A percentile compares a stretch with the other conserved stretches of the same genome.
Conservation (phyloP, 2,329 filamentous ascomycete species). For the Hypoxylon sp. region DNA sequence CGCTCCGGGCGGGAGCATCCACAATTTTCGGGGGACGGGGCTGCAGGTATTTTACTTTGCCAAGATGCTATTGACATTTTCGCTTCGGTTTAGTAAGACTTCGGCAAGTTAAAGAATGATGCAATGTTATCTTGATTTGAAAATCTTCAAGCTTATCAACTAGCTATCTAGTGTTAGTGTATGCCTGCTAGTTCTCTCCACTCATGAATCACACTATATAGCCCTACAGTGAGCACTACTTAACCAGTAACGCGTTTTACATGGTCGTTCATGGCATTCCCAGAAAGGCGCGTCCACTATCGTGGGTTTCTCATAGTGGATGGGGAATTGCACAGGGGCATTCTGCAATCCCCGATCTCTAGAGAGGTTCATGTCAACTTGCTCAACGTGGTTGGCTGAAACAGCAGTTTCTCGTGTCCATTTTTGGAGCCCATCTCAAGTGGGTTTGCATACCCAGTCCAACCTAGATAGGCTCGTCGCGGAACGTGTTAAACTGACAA, state of each 20-base stretch:
- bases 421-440: conserved; percentile 55
- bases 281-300: conserved; percentile 41
- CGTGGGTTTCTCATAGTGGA: conserved; percentile 39
- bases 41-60: conserved; percentile 17
- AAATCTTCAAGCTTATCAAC: conserved; percentile 23
- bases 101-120: conserved; percentile 38
- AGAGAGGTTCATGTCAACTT: conserved; percentile 37
- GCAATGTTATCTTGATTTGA: conserved; percentile 23
- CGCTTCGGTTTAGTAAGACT: conserved; percentile 32
- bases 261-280: conserved; percentile 37
- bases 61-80: conserved; percentile 19
- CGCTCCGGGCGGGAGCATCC: conserved; percentile 44
- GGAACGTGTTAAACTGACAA: conserved; percentile 44
- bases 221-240: conserved; percentile 29
- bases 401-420: conserved; percentile 63
- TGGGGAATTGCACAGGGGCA: conserved; percentile 40
- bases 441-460: conserved; percentile 47
- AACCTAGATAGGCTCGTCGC: conserved; percentile 46
- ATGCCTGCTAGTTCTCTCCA: conserved; percentile 10
- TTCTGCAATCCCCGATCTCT: conserved; percentile 49
- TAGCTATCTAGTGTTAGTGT: conserved; percentile 13
- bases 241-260: conserved; percentile 20
- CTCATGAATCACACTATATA: conserved; percentile 19
- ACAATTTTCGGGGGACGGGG: conserved; percentile 38
- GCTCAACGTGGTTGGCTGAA: conserved; percentile 58